phyloP scores from a whole-genome alignment of 305 asterid genomes.

The Andrographis paniculata region DNA sequence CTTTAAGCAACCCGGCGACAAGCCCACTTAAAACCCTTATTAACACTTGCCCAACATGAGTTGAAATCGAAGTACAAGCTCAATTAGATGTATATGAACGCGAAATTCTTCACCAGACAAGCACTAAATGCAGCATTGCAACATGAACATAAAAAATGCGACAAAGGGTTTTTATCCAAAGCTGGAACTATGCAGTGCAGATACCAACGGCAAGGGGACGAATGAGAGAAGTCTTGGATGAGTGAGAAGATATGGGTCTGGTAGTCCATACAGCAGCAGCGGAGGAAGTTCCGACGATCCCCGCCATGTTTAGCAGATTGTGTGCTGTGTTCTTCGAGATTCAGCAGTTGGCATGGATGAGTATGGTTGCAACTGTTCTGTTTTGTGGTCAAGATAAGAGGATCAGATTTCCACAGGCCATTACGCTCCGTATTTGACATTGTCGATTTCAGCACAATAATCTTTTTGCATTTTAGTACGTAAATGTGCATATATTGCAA shows the following conservation, averaged over 20 bases:
- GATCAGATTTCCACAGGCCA: slow-evolving; percentile 3
- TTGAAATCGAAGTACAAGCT: too few species aligned
- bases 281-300: slow-evolving; percentile 24
- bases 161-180: not conserved
- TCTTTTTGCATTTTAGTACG: too few species aligned
- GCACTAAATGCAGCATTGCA: not conserved
- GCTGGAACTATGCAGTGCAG: not conserved
- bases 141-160: not conserved
- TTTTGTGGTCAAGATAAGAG: not conserved
- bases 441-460: not conserved
- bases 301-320: slow-evolving; percentile 34
- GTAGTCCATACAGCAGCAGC: not conserved
- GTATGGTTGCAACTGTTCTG: not conserved
- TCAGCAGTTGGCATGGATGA: not conserved
- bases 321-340: slow-evolving; percentile 14
- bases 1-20: too few species aligned
- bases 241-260: not conserved
- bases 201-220: slow-evolving; percentile 40
- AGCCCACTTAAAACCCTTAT: too few species aligned
- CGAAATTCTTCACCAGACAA: not conserved
- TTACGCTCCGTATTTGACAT: not conserved
- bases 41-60: too few species aligned
- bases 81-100: not conserved
- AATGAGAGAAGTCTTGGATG: slow-evolving; percentile 21
- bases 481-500: too few species aligned